A percentile compares a stretch with the other conserved stretches of the same genome.
These are phyloP conservation scores for Backusella morwellensis DNA, from an alignment of 192 early-diverging fungal species.

Conservation along the genomic window DNA sequence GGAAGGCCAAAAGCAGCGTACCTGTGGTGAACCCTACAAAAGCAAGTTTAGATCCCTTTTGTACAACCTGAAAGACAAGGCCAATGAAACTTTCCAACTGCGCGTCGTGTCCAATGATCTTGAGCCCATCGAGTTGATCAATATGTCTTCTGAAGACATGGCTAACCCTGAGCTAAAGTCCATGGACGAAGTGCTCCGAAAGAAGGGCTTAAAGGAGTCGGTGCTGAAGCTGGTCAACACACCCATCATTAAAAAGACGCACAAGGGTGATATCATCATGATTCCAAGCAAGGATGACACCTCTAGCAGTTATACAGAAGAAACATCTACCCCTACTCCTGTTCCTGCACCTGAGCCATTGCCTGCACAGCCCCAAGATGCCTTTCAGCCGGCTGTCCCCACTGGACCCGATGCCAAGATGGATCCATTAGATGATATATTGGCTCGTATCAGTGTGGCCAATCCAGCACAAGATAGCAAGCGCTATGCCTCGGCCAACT, in stretches of 20 bases:
- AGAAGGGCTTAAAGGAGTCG: conserved; percentile 55
- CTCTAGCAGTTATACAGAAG: conserved; percentile 13
- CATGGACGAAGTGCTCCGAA: conserved; percentile 52
- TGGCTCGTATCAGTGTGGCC: conserved; percentile 48
- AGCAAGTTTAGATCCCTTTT: conserved; percentile 74
- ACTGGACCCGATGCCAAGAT: conserved; percentile 25
- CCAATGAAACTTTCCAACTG: conserved; percentile 68
- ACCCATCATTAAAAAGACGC: conserved; percentile 59
- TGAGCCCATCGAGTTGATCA: conserved; percentile 60
- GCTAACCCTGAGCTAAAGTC: conserved; percentile 74
- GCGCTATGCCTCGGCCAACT: conserved; percentile 31
- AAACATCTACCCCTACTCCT: background rate
- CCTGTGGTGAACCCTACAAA: conserved; percentile 67
- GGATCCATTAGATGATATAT: conserved; percentile 51
- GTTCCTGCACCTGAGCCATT: background rate
- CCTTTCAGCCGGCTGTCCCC: background rate
- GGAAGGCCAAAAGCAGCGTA: conserved; percentile 16
- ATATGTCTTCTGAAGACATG: conserved; percentile 86
- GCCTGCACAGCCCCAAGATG: background rate
- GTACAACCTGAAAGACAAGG: conserved; percentile 79
- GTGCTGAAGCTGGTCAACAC: conserved; percentile 50
- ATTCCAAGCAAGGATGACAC: conserved; percentile 28
- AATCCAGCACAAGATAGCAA: conserved; percentile 32
- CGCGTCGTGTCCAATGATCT: conserved; percentile 65
- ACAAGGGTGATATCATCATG: conserved; percentile 58